A percentile compares a stretch with the other conserved stretches of the same genome.
Conservation (phyloP, 768 basidiomycete species). For the Naganishia onofrii region DNA sequence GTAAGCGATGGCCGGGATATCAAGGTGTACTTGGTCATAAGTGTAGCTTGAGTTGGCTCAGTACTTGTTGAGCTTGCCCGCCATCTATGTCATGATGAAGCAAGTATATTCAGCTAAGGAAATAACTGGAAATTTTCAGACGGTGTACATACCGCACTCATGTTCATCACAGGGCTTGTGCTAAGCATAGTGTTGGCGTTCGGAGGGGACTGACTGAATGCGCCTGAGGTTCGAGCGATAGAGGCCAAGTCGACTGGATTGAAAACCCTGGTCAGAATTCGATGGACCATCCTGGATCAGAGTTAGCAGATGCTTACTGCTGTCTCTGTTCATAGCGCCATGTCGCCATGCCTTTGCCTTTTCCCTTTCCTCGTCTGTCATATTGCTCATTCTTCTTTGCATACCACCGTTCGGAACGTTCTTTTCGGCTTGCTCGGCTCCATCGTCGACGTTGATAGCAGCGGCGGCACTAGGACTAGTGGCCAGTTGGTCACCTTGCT, state of each 20-base stretch:
- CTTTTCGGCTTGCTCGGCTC: conserved; percentile 39
- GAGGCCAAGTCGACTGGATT: conserved; percentile 64
- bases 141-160: conserved; percentile 29
- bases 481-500: conserved; percentile 16
- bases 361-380: conserved; percentile 66
- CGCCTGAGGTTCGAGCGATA: conserved; percentile 79
- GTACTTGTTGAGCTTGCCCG: conserved; percentile 27
- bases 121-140: neutral
- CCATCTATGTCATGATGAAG: neutral
- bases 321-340: conserved; percentile 62
- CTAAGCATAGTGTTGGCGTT: conserved; percentile 43
- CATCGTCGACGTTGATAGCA: conserved; percentile 27
- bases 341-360: conserved; percentile 67
- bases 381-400: conserved; percentile 51
- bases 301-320: conserved; percentile 43
- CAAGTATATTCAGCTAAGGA: neutral
- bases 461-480: conserved; percentile 34
- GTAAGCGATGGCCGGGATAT: conserved; percentile 9
- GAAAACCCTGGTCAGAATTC: neutral
- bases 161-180: conserved; percentile 47
- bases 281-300: neutral
- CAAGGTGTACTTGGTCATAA: conserved; percentile 20
- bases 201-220: conserved; percentile 59
- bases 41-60: conserved; percentile 11
- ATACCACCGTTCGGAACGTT: conserved; percentile 35